These are phyloP conservation scores for Orbilia oligospora DNA, from an alignment of 2,329 filamentous ascomycete genomes.

Conservation along the genomic window DNA sequence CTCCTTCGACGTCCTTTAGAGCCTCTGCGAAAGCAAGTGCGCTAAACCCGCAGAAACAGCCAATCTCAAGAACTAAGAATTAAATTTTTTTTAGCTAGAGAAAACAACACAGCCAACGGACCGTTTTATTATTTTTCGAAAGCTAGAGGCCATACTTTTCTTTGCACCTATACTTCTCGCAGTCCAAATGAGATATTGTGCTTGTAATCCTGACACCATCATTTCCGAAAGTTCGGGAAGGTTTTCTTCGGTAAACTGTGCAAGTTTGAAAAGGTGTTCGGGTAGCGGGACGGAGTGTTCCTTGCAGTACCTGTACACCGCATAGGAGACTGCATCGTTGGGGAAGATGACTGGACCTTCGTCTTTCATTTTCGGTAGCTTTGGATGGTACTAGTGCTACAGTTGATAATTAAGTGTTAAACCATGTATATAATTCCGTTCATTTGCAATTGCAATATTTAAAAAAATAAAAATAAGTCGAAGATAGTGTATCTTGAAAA, in stretches of 20 bases:
- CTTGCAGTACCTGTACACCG: conserved; percentile 62
- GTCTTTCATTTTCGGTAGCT: conserved; percentile 28
- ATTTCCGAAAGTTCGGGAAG: conserved; percentile 50
- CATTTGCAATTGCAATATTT: no score
- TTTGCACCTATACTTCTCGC: conserved; percentile 48
- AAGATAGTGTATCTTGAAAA: no score
- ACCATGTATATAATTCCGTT: background rate
- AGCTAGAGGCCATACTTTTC: conserved; percentile 51
- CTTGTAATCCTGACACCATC: conserved; percentile 62
- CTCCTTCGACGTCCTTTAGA: conserved; percentile 62
- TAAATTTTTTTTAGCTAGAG: background rate
- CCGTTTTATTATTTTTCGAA: background rate
- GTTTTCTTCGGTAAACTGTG: conserved; percentile 49
- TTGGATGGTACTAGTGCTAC: no score
- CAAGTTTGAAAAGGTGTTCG: conserved; percentile 56
- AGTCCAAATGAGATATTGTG: conserved; percentile 62
- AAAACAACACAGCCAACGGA: background rate
- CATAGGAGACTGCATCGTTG: conserved; percentile 57
- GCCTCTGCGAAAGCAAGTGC: conserved; percentile 66
- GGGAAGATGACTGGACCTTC: conserved; percentile 59
- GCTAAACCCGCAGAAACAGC: conserved; percentile 66
- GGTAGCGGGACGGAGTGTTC: conserved; percentile 60
- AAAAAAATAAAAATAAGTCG: no score
- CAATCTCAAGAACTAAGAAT: conserved; percentile 65
- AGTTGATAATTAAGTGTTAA: background rate